Evolutionary conservation across 2,329 filamentous ascomycete genomes (phyloP), one percentile per base, ranked within the genome.

Genomic region (Stromatinia cepivora): DNA sequence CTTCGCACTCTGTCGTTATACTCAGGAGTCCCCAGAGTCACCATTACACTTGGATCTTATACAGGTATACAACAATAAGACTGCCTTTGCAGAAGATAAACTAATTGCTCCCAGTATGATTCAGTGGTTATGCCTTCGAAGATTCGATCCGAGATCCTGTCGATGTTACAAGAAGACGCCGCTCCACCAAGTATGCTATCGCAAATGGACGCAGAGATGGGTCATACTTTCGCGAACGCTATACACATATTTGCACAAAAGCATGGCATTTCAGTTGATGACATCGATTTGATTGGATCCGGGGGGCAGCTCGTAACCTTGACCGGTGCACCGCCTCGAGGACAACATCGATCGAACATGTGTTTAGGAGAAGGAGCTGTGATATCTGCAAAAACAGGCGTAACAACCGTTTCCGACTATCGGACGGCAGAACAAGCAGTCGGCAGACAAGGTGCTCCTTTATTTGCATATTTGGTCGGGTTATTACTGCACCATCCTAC

Each of bases 351-450:
- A 34, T 75, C 75, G 50, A 77, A 77, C 66, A 77, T 78, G 75
- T 78, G 77, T 65, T 64, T 78, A 17, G 76, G 77, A 58, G 77
- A 78, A 71, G 77, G 77, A 46, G 73, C 76, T 28, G 75, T 78
- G 8, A 78, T 78, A 69, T 76, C 76, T n/a, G 77, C 77, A 28
- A 78, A 77, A 66, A 78, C 77, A 3, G 77, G 77, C 11, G 72
- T 78, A 9, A 78, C 77, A 39, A 78, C 77, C 0, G 77, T 78
- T 61, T 77, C 76, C 1, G 77, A 78, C 70, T 78, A 77, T 70
- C 71, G 77, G 59, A 78, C 76, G 9, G 75, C 77, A 65, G 77
- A 78, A 57, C 77, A 78, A 72, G 76, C 77, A 45, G 76, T 78
- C n/a, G 77, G 77, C 3, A 73, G 76, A 71, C 76, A 77, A 71